Base-by-base conservation (phyloP, 768 basidiomycete genomes). In the Kwoniella europaea region DNA sequence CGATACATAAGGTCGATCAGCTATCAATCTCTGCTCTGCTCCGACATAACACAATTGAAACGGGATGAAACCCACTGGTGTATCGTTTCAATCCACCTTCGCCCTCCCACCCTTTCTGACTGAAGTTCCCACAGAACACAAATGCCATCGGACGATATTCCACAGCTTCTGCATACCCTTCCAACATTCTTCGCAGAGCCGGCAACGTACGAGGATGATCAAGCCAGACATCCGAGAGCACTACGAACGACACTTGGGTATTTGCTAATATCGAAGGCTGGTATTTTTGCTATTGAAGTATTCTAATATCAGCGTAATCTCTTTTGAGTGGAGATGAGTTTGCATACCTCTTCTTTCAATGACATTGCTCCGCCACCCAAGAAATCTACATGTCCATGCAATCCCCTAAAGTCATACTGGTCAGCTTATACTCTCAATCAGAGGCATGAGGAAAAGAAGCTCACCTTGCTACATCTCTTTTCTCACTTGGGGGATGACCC, bases 301-400 rank as follows among this genome's bases (percentile, higher is more conserved):
- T n/a, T 54, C 10, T 16, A 44, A 9, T 0, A 29, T 22, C 29
- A 35, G 16, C 42, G 13, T n/a, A 12, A 35, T 12, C 29, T 16
- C 58, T n/a, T 29, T 29, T 4, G 35, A 35, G 41, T 27, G n/a
- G 42, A 63, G 9, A 43, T 52, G 24, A 4, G 56, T 52, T 6
- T 4, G 83, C 89, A 65, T 77, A 95, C 96, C 82, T 98, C 97
- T 85, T 98, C 95, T 5, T 91, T 85, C 22, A 94, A 84, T 2
- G 95, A 93, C 1, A 94, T 91, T 3, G 92, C 89, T 1, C 97
- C 97, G 76, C 91, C 90, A n/a, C 97, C 97, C 12, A 98, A 87
- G 79, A 98, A 97, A 82, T 99, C 97, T 41, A 98, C 90, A 79
- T 98, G 97, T 0, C 95, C 97, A 79, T 92, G 97, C 74, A 98